Conservation (phyloP, 345 rosid species). For the Gossypioides kirkii region DNA sequence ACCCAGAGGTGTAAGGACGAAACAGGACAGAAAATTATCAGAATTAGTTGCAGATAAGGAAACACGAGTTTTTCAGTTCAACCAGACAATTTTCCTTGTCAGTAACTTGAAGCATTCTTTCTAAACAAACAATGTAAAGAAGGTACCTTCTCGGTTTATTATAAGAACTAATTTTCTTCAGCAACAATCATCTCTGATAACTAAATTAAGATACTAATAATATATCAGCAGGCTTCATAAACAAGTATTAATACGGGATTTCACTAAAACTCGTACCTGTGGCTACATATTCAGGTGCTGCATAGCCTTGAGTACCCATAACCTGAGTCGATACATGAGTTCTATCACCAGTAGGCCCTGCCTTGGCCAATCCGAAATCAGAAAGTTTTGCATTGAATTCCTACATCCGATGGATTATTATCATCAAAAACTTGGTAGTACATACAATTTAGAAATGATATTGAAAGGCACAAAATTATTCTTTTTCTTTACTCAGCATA, state of each 20-base stretch:
- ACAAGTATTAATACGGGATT: neutral
- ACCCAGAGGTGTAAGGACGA: neutral
- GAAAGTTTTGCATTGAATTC: conserved; percentile 87
- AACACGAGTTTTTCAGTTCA: neutral
- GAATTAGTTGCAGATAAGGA: neutral
- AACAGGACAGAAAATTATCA: neutral
- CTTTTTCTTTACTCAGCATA: conserved; percentile 22
- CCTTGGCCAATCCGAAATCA: conserved; percentile 95
- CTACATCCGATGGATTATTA: conserved; percentile 35
- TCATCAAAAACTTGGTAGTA: neutral
- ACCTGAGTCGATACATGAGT: conserved; percentile 97
- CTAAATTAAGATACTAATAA: neutral
- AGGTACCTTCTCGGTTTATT: neutral
- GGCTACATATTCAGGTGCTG: conserved; percentile 96
- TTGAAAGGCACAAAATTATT: conserved; percentile 1
- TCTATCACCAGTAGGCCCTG: conserved; percentile 91
- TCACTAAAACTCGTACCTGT: conserved; percentile 49
- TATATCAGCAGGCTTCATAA: neutral
- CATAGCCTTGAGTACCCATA: conserved; percentile 95
- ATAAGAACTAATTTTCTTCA: neutral
- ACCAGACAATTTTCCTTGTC: neutral
- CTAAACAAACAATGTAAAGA: neutral
- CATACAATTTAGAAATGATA: neutral
- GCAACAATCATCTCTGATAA: neutral
- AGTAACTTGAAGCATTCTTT: neutral